Conservation (phyloP, 352 stramenopile genomes). For the Phytophthora colocasiae region DNA sequence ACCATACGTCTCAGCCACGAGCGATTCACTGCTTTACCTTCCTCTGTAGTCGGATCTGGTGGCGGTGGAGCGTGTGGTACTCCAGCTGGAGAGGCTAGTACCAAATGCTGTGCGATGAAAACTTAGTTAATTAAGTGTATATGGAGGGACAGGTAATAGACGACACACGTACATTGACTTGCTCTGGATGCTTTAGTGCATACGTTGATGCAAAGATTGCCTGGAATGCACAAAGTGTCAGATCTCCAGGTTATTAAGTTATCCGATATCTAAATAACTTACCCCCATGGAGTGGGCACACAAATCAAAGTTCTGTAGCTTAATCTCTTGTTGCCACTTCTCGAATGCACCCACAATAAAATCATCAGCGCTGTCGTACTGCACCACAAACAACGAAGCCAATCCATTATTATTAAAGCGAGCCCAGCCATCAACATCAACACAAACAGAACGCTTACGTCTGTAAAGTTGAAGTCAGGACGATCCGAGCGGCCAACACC, state of each 20-base stretch:
- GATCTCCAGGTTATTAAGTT: background rate
- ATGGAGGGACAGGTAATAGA: background rate
- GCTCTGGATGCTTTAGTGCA: constrained; percentile 61
- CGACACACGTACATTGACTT: constrained; percentile 58
- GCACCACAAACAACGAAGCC: background rate
- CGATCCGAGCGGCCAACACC: constrained; percentile 81
- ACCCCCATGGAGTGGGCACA: constrained; percentile 86
- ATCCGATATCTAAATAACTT: constrained; percentile 4
- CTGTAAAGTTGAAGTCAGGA: constrained; percentile 72
- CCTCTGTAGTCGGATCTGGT: constrained; percentile 44
- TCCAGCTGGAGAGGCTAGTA: constrained; percentile 79
- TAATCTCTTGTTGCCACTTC: constrained; percentile 77
- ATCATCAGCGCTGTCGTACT: constrained; percentile 84
- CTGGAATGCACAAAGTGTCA: constrained; percentile 32
- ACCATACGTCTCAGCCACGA: constrained; percentile 68
- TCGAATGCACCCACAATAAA: constrained; percentile 79
- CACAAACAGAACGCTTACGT: constrained; percentile 43
- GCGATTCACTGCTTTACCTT: constrained; percentile 41
- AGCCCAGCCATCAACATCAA: background rate
- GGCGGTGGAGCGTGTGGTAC: constrained; percentile 61
- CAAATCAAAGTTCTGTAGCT: constrained; percentile 75
- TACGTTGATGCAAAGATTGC: constrained; percentile 88
- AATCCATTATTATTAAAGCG: constrained; percentile 1
- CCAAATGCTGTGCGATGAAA: constrained; percentile 55
- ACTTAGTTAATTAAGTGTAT: constrained; percentile 3